These are phyloP conservation scores for Hypomyces perniciosus DNA, from an alignment of 2,329 filamentous ascomycete genomes.

Conservation along the genomic window DNA sequence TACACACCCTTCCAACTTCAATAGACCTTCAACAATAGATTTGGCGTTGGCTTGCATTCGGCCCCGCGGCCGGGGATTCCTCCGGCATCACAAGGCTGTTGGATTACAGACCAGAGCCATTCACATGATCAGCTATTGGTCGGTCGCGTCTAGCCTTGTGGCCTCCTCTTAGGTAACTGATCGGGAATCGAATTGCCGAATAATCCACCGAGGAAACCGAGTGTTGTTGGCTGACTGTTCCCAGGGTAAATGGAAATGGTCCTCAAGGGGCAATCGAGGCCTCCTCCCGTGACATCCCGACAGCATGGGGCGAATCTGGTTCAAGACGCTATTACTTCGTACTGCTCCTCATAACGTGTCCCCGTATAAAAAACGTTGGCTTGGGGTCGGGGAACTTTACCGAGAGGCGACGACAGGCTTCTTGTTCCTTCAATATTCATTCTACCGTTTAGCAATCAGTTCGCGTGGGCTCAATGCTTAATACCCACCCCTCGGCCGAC, in stretches of 20 bases:
- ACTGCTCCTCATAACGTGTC: too few species aligned
- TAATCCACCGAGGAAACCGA: neutral
- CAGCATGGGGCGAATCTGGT: neutral
- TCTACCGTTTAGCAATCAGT: neutral
- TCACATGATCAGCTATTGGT: too few species aligned
- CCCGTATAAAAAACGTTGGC: neutral
- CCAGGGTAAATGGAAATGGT: too few species aligned
- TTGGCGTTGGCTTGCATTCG: neutral
- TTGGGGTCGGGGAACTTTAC: neutral
- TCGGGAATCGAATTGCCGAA: neutral
- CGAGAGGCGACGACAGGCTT: neutral
- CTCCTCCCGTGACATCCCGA: neutral
- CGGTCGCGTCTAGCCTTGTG: too few species aligned
- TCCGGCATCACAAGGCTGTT: too few species aligned
- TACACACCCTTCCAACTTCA: too few species aligned
- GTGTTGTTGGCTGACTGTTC: too few species aligned
- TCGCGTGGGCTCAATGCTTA: neutral
- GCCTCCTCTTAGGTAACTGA: too few species aligned
- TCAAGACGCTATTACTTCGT: too few species aligned
- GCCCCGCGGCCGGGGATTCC: neutral
- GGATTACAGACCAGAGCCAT: too few species aligned
- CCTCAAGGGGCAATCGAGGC: too few species aligned
- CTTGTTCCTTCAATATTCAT: too few species aligned
- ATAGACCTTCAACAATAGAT: neutral
- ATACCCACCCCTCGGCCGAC: neutral